These are phyloP conservation scores for Citrus maxima DNA, from an alignment of 345 rosid genomes.

Conservation along the genomic window DNA sequence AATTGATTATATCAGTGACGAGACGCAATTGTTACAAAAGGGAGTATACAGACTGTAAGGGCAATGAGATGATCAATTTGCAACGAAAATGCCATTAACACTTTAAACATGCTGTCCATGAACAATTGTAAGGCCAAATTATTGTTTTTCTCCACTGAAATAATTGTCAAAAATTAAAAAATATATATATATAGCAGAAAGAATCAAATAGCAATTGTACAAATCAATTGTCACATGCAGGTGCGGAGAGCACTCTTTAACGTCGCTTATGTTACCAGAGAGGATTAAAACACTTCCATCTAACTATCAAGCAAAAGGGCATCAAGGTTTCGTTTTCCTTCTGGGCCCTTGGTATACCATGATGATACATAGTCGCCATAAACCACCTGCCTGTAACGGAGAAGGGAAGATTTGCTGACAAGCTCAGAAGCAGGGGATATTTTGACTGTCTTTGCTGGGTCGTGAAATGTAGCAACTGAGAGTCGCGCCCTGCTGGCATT, in stretches of 20 bases:
- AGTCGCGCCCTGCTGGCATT: conserved; percentile 56
- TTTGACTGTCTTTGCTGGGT: conserved; percentile 59
- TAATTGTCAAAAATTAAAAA: no score
- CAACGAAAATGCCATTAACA: not conserved
- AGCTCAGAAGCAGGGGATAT: conserved; percentile 64
- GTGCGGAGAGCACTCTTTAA: not conserved
- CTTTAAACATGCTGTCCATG: not conserved
- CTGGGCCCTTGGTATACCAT: conserved; percentile 83
- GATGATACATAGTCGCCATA: conserved; percentile 69
- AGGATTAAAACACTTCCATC: not conserved
- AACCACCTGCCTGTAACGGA: conserved; percentile 41
- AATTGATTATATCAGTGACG: not conserved
- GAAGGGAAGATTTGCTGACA: conserved; percentile 32
- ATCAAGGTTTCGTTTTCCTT: conserved; percentile 78
- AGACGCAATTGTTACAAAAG: not conserved
- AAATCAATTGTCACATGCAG: not conserved
- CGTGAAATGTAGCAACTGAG: conserved; percentile 86
- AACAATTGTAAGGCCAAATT: not conserved
- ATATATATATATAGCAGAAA: not conserved
- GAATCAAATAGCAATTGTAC: not conserved
- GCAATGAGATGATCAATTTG: no score
- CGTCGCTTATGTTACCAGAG: not conserved
- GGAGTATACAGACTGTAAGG: not conserved
- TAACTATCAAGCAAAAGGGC: conserved; percentile 32
- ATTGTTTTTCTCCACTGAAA: not conserved